Evolutionary conservation across 208 protist genomes (phyloP), one percentile per base, ranked within the genome.

Genomic region (Leishmania guyanensis): DNA sequence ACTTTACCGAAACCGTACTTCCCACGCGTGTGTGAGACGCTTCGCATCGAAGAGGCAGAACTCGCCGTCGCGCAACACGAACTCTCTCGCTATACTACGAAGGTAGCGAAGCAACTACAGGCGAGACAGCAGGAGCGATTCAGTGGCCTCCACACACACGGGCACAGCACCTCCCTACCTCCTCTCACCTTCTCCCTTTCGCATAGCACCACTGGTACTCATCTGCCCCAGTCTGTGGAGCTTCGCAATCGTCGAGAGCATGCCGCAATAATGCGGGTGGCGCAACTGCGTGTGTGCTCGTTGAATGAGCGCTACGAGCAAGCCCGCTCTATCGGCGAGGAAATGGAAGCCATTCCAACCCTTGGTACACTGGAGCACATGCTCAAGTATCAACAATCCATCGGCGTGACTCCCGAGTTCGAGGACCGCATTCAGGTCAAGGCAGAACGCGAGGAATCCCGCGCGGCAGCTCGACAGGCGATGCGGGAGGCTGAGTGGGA

Each of bases 361-460:
- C 76, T 79, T 43, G 76, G 76, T 22, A 79, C 76, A 16, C 22
- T 79, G 62, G 76, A 79, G 65, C 76, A 79, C 76, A 79, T 72
- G 76, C 76, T 79, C 26, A 72, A 79, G 76, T 79, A 79, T 26
- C 58, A 79, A 51, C 53, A 79, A 29, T 72, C 64, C 29, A 79
- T 79, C 50, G 76, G 76, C 50, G 22, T 79, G 14, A 54, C 26
- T 3, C 60, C 62, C n/a, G 64, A 70, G 62, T 48, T 79, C 29
- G 48, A 79, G n/a, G 76, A 79, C 58, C 76, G 76, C 12, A 4
- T 79, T 14, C 76, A 79, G 76, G 48, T 29, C 48, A 29, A 22
- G 3, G 2, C 26, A 33, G 60, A 72, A 22, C 43, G 64, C n/a
- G 62, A 79, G 65, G 76, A 79, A 33, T 48, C 60, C 5, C 76